Evolutionary conservation across 1,284 basidiomycete species (phyloP).

Genomic region (Naganishia liquefaciens): DNA sequence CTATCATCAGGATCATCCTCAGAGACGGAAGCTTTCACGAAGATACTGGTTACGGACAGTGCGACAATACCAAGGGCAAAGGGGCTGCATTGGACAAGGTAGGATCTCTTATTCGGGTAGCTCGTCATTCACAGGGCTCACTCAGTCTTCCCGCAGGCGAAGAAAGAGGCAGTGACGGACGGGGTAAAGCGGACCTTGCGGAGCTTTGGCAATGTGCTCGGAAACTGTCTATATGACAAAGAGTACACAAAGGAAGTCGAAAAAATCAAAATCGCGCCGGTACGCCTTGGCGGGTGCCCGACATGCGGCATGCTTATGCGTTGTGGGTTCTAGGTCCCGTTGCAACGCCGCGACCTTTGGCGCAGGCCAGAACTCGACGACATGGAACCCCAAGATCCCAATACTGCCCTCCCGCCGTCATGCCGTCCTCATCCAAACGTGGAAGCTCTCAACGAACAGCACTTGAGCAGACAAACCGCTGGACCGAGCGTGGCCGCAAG

Average conservation of each 20-base stretch:
- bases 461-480: constrained; percentile 13
- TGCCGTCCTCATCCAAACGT: constrained; percentile 17
- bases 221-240: constrained; percentile 95
- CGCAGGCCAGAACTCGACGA: constrained; percentile 74
- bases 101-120: constrained; percentile 2
- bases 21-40: constrained; percentile 89
- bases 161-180: constrained; percentile 97
- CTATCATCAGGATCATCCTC: constrained; percentile 81
- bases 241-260: constrained; percentile 77
- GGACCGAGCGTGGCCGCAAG: constrained; percentile 24
- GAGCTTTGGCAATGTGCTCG: constrained; percentile 90
- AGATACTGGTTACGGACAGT: constrained; percentile 84
- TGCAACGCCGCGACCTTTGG: constrained; percentile 71
- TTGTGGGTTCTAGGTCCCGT: constrained; percentile 66
- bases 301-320: not conserved
- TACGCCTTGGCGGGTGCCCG: constrained; percentile 55
- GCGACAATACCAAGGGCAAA: constrained; percentile 83
- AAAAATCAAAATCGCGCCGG: constrained; percentile 79
- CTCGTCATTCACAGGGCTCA: not conserved
- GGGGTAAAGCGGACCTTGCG: constrained; percentile 85
- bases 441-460: constrained; percentile 10
- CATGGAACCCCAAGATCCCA: constrained; percentile 8
- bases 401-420: not conserved
- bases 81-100: constrained; percentile 90
- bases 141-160: constrained; percentile 64